Conservation (phyloP, 768 basidiomycete genomes). For the Boletellus emodensis region DNA sequence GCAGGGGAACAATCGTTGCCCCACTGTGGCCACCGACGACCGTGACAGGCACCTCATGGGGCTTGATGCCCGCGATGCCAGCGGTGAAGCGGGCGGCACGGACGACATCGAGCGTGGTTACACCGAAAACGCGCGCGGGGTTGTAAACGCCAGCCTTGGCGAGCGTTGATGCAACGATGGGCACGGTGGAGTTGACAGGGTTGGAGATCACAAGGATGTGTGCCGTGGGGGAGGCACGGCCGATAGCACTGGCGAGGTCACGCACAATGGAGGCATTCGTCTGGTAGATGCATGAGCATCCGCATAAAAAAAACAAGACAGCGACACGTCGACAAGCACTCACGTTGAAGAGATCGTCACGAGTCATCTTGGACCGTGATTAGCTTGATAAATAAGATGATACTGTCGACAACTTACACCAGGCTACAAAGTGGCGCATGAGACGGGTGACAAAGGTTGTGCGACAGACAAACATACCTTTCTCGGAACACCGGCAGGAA, state of each 20-base stretch:
- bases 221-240: slow-evolving; percentile 84
- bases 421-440: slow-evolving; percentile 48
- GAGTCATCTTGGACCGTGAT: slow-evolving; percentile 72
- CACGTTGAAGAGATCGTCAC: slow-evolving; percentile 95
- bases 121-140: slow-evolving; percentile 86
- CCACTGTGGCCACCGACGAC: slow-evolving; percentile 97
- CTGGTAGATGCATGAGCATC: slow-evolving; percentile 35
- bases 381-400: slow-evolving; percentile 17
- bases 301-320: no score
- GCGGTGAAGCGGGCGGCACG: slow-evolving; percentile 90
- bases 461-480: slow-evolving; percentile 56
- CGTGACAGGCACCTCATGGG: slow-evolving; percentile 66
- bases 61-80: slow-evolving; percentile 60
- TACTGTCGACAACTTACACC: slow-evolving; percentile 56
- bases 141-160: slow-evolving; percentile 91
- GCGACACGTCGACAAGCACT: slow-evolving; percentile 26
- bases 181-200: slow-evolving; percentile 97
- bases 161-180: slow-evolving; percentile 90
- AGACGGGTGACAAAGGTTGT: slow-evolving; percentile 15
- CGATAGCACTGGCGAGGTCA: slow-evolving; percentile 87
- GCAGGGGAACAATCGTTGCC: slow-evolving; percentile 94
- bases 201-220: slow-evolving; percentile 97
- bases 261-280: slow-evolving; percentile 98
- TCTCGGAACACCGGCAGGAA: slow-evolving; percentile 98
- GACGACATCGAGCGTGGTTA: slow-evolving; percentile 98